These are phyloP conservation scores for Thermochaetoides thermophila DNA, from an alignment of 495 filamentous ascomycete species.

Conservation along the genomic window DNA sequence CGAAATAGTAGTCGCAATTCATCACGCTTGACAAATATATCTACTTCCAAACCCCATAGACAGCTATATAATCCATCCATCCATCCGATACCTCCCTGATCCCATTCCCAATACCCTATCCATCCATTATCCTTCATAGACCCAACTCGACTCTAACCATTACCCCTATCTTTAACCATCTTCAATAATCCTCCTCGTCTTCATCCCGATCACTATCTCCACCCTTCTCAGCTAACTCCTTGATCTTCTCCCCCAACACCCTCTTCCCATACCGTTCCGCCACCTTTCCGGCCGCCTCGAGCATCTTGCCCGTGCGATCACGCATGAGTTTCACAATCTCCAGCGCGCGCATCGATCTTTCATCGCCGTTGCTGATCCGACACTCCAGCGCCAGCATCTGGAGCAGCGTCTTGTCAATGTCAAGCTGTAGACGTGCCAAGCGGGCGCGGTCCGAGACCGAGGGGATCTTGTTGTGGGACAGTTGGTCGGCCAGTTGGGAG, in stretches of 20 bases:
- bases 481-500: conserved; percentile 55
- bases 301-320: conserved; percentile 66
- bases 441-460: conserved; percentile 46
- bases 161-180: no score
- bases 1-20: no score
- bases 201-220: conserved; percentile 27
- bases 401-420: conserved; percentile 74
- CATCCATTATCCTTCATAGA: conserved; percentile 3
- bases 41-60: no score
- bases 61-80: no score
- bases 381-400: conserved; percentile 86
- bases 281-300: conserved; percentile 73
- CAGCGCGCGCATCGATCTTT: conserved; percentile 82
- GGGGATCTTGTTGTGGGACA: conserved; percentile 27
- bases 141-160: neutral
- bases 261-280: conserved; percentile 62
- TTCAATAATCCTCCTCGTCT: conserved; percentile 2
- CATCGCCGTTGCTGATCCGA: conserved; percentile 67
- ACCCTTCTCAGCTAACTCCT: conserved; percentile 53
- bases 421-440: conserved; percentile 54
- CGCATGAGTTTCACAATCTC: conserved; percentile 66
- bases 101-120: conserved; percentile 1
- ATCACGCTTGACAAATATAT: no score
- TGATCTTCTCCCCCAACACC: conserved; percentile 75
- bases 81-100: no score